Evolutionary conservation across 148 eudicot species (phyloP), one percentile per base, ranked within the genome.

Genomic region (Chenopodium album): DNA sequence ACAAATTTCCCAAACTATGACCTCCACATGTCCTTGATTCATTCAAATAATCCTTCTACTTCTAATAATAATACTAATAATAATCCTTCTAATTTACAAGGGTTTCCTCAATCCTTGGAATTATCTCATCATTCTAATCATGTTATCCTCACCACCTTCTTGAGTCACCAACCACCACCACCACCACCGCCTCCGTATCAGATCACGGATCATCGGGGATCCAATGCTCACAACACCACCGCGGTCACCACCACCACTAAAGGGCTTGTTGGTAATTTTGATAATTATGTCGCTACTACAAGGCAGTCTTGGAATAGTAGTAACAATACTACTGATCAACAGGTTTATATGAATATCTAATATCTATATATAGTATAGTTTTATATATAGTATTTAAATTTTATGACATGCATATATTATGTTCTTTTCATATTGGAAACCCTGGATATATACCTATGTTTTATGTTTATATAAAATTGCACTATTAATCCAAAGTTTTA

Each of bases 21-120:
- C 12, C 83, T 84, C 3, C 86, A 84, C 14, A 84, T 84, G 86
- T 84, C 86, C 73, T 84, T 80, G 17, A 80, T 83, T 76, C 80
- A 76, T 76, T 13, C 74, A 17, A 80, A 74, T 66, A 78, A 78
- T 50, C 50, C 59, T 47, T 31, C 59, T 78, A 67, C 22, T 56
- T 11, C 19, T 16, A 54, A 14, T 54, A 52, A 6, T 46, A 48
- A 9, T 48, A 50, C 59, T 78, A 67, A 4, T 56, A 14, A 4
- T 56, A 56, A 14, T 56, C 16, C 62, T 56, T 12, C 19, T 10
- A 76, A 47, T 48, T 65, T 65, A 34, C 48, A 74, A 59, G 79
- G 82, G 29, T 84, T 75, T 67, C 79, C 68, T 44, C 72, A 76
- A 20, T 56, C 23, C 65, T 69, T 82, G 60, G 84, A 82, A 12